phyloP scores from a whole-genome alignment of 164 flowering plant species.

The Aristolochia contorta region DNA sequence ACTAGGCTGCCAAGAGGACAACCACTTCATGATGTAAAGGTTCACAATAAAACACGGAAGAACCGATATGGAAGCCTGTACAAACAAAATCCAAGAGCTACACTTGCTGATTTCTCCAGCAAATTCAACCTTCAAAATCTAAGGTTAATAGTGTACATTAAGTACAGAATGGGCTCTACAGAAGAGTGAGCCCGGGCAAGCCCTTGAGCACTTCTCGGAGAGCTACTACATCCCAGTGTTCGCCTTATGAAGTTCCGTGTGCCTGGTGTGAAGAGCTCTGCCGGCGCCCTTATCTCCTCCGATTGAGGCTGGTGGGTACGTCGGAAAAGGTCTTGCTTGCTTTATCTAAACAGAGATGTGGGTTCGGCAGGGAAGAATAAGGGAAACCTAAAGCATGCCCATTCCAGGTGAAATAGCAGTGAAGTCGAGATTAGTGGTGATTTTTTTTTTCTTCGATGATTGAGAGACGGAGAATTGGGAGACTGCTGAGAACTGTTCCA shows the following conservation, averaged over 20 bases:
- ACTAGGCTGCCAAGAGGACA: no score
- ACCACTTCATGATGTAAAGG: no score
- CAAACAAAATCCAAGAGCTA: no score
- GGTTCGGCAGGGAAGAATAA: not conserved
- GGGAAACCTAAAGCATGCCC: not conserved
- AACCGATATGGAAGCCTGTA: no score
- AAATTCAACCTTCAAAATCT: no score
- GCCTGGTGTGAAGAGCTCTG: constrained; percentile 51
- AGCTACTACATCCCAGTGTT: no score
- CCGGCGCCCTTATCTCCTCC: constrained; percentile 16
- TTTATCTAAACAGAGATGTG: not conserved
- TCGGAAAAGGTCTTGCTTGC: constrained; percentile 8
- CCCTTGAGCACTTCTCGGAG: constrained; percentile 88
- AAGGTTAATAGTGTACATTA: no score
- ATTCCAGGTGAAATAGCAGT: not conserved
- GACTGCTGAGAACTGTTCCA: constrained; percentile 42
- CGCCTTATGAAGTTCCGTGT: constrained; percentile 32
- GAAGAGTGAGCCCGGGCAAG: constrained; percentile 21
- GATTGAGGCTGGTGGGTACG: constrained; percentile 4
- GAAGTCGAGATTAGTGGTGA: not conserved
- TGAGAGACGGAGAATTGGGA: constrained; percentile 40
- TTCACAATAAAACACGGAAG: no score
- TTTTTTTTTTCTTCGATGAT: constrained; percentile 20
- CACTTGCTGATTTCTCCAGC: no score
- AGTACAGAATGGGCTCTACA: not conserved